Base-by-base conservation (phyloP, 495 filamentous ascomycete genomes). In the Aspergillus panamensis region DNA sequence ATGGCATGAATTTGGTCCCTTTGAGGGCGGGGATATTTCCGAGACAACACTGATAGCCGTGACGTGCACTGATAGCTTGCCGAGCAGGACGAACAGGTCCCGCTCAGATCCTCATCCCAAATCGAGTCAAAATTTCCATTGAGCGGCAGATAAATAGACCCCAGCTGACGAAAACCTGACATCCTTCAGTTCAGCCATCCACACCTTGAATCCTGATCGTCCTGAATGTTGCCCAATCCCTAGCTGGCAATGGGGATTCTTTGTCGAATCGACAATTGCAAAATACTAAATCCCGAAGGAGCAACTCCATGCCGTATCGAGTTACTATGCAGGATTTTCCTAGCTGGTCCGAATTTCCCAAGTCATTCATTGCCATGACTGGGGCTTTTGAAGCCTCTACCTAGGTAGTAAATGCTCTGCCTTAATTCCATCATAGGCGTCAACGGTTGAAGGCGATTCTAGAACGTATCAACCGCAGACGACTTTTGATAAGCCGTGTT, bases 41-140 rank as follows among this genome's bases (percentile, higher is more conserved):
- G 33, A n/a, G 10, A 39, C 35, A n/a, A n/a, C 35, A n/a, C 35
- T 39, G 35, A 39, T 59, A 58, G 50, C 49, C 32, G 48, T 30
- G 52, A 10, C 25, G 12, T 32, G 16, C 13, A 14, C 40, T 55
- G 55, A 64, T 64, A 60, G 43, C 43, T 42, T 30, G 19, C 52
- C 50, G 42, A 40, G 33, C 37, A 25, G 17, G 32, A 43, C 25
- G 49, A 39, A 25, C 42, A 25, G 21, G 21, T 39, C 17, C 47
- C 53, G 42, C 35, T 55, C 48, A 37, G 50, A 62, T 49, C 30
- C 57, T 51, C 45, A 63, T 63, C 64, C 66, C 66, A 61, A 69
- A 69, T 65, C 51, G 47, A 58, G 67, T 67, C 62, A 69, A 67
- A 69, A 69, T 57, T 37, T 67, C 66, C 66, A 63, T 63, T 59